Evolutionary conservation across 257 asterid genomes (phyloP), one percentile per base, ranked within the genome.

Genomic region (Datura wrightii): DNA sequence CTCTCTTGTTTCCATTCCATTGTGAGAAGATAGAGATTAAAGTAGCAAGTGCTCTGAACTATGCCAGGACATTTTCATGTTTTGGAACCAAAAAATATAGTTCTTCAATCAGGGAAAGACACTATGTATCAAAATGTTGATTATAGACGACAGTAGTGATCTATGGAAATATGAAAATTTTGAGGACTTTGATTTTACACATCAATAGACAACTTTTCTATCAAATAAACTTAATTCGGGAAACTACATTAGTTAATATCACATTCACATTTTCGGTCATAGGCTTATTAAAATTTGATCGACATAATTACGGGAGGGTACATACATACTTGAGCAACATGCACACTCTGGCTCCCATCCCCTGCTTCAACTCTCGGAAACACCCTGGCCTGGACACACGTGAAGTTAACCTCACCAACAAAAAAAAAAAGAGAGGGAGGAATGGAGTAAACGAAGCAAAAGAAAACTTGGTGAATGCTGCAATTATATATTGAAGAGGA

Each of bases 341-440:
- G 60, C 42, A 74, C 46, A 5, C 18, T 53, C 80, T 19, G 60
- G 80, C 42, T 72, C 42, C 60, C 80, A 19, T 74, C 80, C 59
- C 80, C 19, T 31, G 80, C 80, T 74, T 74, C n/a, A 11, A 74
- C 59, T 48, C 11, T 48, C 14, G 13, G 24, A 24, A 11, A 74
- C 60, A 24, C 24, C 60, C 41, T 50, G 44, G 44, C 60, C 44
- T 74, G 81, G 81, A 76, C 44, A 50, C 13, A 6, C 8, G 56
- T 13, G 24, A 48, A 76, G 44, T 76, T 50, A 50, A 50, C 62
- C 81, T 76, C 60, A 50, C 62, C 81, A 50, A 76, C 24, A 24
- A 78, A 60, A 37, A 7, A 78, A 14, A 50, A 24, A 72, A 13
- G 55, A 24, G 44, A 7, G 82, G 15, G 46, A 6, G 6, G 46